phyloP scores from a whole-genome alignment of 176 grass and related monocot species.

The Echinochloa phyllopogon region DNA sequence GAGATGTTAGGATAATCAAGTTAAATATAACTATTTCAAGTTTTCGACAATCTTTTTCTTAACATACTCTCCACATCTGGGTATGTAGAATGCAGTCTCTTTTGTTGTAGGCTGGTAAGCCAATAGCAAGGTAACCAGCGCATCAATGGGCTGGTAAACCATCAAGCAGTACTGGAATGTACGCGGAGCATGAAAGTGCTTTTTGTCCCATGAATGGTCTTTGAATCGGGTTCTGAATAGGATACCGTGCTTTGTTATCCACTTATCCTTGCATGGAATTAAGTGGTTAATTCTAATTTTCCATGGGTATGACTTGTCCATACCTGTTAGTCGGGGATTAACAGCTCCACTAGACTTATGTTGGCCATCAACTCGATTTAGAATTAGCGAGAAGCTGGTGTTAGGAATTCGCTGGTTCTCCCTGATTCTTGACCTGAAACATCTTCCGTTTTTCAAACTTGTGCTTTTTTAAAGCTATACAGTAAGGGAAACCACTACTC shows the following conservation, averaged over 20 bases:
- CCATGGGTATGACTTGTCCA: neutral
- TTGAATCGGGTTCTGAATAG: neutral
- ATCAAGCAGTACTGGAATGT: neutral
- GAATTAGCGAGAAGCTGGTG: slow-evolving; percentile 1
- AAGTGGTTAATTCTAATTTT: slow-evolving; percentile 11
- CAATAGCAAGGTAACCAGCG: neutral
- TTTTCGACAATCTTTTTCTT: neutral
- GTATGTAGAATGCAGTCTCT: neutral
- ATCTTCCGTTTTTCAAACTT: neutral
- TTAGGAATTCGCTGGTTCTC: neutral
- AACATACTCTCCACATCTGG: neutral
- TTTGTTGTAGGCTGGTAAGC: neutral
- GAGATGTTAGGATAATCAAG: neutral
- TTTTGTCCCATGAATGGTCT: neutral
- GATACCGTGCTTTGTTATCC: neutral
- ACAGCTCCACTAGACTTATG: neutral
- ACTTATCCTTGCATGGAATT: neutral
- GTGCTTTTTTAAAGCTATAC: neutral
- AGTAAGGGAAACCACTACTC: too few species aligned
- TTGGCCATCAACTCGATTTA: neutral
- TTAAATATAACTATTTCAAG: neutral
- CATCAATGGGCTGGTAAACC: neutral
- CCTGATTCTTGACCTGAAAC: neutral
- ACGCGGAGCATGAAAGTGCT: slow-evolving; percentile 6
- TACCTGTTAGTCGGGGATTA: neutral